phyloP scores from a whole-genome alignment of 2,329 filamentous ascomycete species.

The Pseudogymnoascus sp. region DNA sequence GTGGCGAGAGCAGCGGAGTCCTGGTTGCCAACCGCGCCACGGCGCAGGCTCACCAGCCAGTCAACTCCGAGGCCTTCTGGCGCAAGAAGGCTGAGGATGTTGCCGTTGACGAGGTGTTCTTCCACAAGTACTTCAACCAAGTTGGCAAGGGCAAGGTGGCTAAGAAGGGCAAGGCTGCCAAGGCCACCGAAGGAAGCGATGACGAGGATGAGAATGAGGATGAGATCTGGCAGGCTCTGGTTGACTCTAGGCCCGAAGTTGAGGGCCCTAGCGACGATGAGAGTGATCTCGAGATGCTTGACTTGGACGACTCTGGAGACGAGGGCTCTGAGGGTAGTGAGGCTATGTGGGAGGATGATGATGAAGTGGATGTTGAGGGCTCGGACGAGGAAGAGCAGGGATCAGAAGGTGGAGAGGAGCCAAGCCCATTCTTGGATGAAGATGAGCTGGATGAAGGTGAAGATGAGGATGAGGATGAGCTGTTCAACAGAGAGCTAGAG shows the following conservation, averaged over 20 bases:
- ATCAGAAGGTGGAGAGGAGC: conserved; percentile 35
- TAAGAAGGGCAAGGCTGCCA: conserved; percentile 50
- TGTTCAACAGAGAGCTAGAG: conserved; percentile 30
- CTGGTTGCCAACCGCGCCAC: conserved; percentile 43
- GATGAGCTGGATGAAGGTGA: conserved; percentile 29
- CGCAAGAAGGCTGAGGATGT: conserved; percentile 82
- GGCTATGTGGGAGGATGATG: conserved; percentile 39
- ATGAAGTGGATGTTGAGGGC: conserved; percentile 41
- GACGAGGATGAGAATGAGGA: conserved; percentile 58
- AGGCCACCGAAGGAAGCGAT: conserved; percentile 37
- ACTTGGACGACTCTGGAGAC: conserved; percentile 43
- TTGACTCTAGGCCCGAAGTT: conserved; percentile 70
- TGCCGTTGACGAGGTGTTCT: conserved; percentile 89
- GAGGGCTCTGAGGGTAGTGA: conserved; percentile 21
- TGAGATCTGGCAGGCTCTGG: conserved; percentile 87
- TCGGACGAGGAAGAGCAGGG: conserved; percentile 40
- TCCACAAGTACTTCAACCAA: conserved; percentile 90
- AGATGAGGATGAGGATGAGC: conserved; percentile 44
- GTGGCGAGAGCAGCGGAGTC: conserved; percentile 51
- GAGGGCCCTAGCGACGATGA: conserved; percentile 57
- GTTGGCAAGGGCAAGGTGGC: conserved; percentile 55
- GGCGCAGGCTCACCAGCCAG: conserved; percentile 49
- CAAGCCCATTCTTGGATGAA: conserved; percentile 19
- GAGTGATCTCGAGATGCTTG: conserved; percentile 41
- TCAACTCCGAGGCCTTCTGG: conserved; percentile 91